Evolutionary conservation across 2,329 filamentous ascomycete species (phyloP).

Genomic region (Fonsecaea monophora): DNA sequence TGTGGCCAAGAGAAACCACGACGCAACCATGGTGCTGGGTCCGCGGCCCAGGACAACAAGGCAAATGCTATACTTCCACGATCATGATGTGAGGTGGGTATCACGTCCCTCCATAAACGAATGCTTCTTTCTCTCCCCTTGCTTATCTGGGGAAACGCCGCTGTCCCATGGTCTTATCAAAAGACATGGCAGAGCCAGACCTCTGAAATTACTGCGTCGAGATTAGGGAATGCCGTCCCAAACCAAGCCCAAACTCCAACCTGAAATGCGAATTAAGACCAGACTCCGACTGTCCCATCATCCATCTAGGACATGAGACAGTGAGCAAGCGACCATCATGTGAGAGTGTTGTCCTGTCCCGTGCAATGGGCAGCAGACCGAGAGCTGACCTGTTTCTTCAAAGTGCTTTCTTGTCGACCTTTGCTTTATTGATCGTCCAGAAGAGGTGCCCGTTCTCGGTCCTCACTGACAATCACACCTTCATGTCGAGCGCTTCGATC

Average conservation of each 20-base stretch:
- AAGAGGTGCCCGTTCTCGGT: constrained; percentile 62
- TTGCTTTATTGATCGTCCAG: constrained; percentile 51
- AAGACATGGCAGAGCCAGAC: background rate
- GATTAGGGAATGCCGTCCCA: background rate
- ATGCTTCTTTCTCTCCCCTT: background rate
- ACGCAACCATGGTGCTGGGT: constrained; percentile 1
- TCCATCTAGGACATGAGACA: background rate
- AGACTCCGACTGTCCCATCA: background rate
- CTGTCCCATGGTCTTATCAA: background rate
- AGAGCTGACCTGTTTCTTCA: background rate
- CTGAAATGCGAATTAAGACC: background rate
- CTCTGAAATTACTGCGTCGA: background rate
- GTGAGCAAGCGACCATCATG: background rate
- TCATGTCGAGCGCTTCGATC: constrained; percentile 59
- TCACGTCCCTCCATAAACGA: background rate
- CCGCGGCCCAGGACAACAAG: background rate
- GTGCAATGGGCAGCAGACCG: background rate
- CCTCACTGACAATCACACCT: constrained; percentile 54
- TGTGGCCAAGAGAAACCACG: background rate
- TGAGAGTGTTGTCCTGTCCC: background rate
- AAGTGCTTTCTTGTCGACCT: background rate
- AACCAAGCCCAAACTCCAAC: background rate
- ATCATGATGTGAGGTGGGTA: background rate
- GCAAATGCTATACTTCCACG: background rate
- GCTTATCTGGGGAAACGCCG: background rate